A percentile compares a stretch with the other conserved stretches of the same genome.
Evolutionary conservation across 2,329 filamentous ascomycete species (phyloP).

Genomic region (Talaromyces islandicus): DNA sequence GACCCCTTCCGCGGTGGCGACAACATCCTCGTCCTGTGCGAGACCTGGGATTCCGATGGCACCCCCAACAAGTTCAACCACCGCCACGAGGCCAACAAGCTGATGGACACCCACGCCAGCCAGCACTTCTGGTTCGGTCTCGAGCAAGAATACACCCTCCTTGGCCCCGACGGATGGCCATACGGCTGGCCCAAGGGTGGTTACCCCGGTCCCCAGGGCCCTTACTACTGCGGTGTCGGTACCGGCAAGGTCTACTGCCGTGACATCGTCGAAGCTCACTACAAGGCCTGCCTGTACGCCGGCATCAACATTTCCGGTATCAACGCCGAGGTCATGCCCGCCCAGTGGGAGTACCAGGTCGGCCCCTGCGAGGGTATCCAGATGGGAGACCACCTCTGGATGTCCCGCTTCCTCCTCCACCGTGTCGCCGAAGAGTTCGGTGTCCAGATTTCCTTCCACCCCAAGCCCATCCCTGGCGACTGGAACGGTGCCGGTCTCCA

Average conservation of each 20-base stretch:
- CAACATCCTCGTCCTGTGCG: constrained; percentile 90
- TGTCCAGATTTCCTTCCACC: constrained; percentile 88
- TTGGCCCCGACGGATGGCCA: constrained; percentile 78
- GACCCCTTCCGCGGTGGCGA: constrained; percentile 84
- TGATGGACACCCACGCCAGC: constrained; percentile 80
- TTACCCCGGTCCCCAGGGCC: constrained; percentile 87
- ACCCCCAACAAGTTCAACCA: constrained; percentile 98
- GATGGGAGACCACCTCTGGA: constrained; percentile 96
- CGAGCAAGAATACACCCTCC: constrained; percentile 94
- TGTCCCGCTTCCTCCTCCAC: constrained; percentile 81
- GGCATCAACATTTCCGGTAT: constrained; percentile 93
- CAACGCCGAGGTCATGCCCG: constrained; percentile 98
- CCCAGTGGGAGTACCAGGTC: constrained; percentile 97
- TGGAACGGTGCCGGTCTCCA: constrained; percentile 97
- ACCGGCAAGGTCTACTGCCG: constrained; percentile 96
- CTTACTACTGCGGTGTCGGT: constrained; percentile 97
- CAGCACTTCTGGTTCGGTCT: constrained; percentile 96
- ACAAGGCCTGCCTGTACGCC: constrained; percentile 83
- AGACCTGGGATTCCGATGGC: constrained; percentile 92
- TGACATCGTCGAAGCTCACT: constrained; percentile 94
- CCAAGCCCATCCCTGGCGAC: constrained; percentile 91
- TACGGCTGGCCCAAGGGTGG: constrained; percentile 87
- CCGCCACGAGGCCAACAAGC: constrained; percentile 81
- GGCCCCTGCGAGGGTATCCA: constrained; percentile 82
- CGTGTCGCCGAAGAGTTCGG: constrained; percentile 95